Evolutionary conservation across 345 rosid genomes (phyloP), one percentile per base, ranked within the genome.

Genomic region (Sisymbrium irio): DNA sequence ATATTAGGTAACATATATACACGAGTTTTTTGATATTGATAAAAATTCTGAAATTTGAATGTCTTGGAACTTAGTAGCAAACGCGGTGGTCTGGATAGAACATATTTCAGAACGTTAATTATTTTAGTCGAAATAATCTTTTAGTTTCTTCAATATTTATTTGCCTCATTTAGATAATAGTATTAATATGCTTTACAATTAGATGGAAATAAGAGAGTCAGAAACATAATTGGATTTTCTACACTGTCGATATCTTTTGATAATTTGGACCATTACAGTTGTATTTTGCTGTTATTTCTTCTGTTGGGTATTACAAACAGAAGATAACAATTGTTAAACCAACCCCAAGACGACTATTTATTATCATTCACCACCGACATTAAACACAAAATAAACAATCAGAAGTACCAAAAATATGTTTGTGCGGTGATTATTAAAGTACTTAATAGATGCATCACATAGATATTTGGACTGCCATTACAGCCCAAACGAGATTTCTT

Each of bases 301-400:
- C 15, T 36, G 33, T 55, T 54, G 18, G 41, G 5, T 64, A 37
- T 42, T 18, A 60, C 56, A 68, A 66, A 51, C 68, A 75, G 32
- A 75, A 54, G 35, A 62, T 61, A 76, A 36, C 51, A 76, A 63
- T 55, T 45, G 56, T 13, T 61, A 69, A 69, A 47, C 65, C 75
- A 76, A 69, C 65, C 64, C 79, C 70, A 62, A 69, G 19, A 75
- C 63, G 14, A 15, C 65, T 69, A 39, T 69, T 33, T 54, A 62
- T 45, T 55, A 75, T 75, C 2, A 67, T 42, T 76, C 19, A 70
- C 53, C 76, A 77, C 76, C 80, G 80, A 76, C 76, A 70, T 62
- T 37, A 56, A 22, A 35, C 46, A 28, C 30, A 51, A 47, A 51
- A 56, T 30, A 18, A 19, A 60, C 28, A 62, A 69, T 69, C 14